Conservation (phyloP, 2,329 filamentous ascomycete genomes). For the Coleophoma eucalyptorum region DNA sequence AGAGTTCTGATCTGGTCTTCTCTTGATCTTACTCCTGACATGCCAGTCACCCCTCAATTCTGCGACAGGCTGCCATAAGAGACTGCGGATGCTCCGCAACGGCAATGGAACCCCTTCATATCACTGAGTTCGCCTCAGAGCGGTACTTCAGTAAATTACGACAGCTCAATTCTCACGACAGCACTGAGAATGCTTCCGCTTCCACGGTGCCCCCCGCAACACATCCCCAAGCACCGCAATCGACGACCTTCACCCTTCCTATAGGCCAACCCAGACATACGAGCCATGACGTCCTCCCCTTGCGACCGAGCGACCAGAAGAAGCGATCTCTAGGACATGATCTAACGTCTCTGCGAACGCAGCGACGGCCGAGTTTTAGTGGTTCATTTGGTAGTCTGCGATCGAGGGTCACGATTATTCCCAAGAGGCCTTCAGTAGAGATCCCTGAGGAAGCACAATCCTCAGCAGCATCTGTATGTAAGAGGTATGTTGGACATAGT, state of each 20-base stretch:
- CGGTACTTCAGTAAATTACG: constrained; percentile 60
- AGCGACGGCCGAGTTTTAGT: constrained; percentile 26
- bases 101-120: constrained; percentile 57
- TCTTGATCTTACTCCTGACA: constrained; percentile 18
- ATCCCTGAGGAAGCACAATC: constrained; percentile 17
- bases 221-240: constrained; percentile 5
- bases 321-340: constrained; percentile 28
- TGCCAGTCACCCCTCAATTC: constrained; percentile 16
- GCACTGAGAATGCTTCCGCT: constrained; percentile 32
- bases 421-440: constrained; percentile 23
- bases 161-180: constrained; percentile 43
- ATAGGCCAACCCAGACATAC: constrained; percentile 21
- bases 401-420: constrained; percentile 23
- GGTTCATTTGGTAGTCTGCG: constrained; percentile 26
- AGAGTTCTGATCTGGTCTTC: constrained; percentile 9
- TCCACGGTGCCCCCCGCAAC: constrained; percentile 2
- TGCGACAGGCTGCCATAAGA: constrained; percentile 25
- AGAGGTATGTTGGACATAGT: too few species aligned
- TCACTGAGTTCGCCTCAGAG: constrained; percentile 64
- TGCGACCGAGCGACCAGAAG: constrained; percentile 24
- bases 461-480: too few species aligned
- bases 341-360: constrained; percentile 21
- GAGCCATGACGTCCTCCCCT: constrained; percentile 13
- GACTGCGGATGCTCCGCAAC: constrained; percentile 15
- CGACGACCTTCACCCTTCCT: constrained; percentile 24